Base-by-base conservation (phyloP, 73 alveolate species). In the Halteria grandinella region DNA sequence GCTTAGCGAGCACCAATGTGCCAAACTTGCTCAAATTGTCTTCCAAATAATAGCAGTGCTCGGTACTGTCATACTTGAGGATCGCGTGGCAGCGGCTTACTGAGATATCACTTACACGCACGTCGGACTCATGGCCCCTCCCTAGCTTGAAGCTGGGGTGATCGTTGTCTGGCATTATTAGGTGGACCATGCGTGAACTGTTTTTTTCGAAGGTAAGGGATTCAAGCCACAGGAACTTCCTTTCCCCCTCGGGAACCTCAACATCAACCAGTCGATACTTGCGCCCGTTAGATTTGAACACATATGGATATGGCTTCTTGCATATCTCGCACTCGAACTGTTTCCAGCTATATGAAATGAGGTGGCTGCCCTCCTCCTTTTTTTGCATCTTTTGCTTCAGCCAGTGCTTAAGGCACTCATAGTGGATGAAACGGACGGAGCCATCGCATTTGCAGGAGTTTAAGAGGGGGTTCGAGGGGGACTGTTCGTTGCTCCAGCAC, bases 391-490 rank as follows among this genome's bases (percentile, higher is more conserved):
- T 85, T 25, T 88, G 55, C 25, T 64, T 54, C 54, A 93, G 85
- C 82, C 96, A 91, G 43, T 85, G 75, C 79, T 89, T 90, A 50
- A 95, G 60, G 64, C 98, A 93, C 43, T 78, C 85, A 50, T 85
- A 89, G 62, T 94, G 98, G 43, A 89, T 86, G 77, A 75, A 95
- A 40, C 88, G 87, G 69, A 93, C 87, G 52, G 94, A 72, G 18
- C 98, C 99, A 23, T 83, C 89, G 34, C 99, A 95, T 27, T 87
- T 79, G 69, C 99, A 95, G 15, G 96, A 89, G 43, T 88, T 60
- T 14, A 95, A 59, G 29, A 95, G 78, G 18, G 99, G 99, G 70
- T 95, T 92, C 27, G 77, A 75, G 14, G 53, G 69, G 32, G 80
- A 44, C 34, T 40, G 58, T 47, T 83, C 94, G 40, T 78, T 76